These are phyloP conservation scores for Nakaseomyces bracarensis DNA, from an alignment of 1,139 yeast genomes.

Conservation along the genomic window DNA sequence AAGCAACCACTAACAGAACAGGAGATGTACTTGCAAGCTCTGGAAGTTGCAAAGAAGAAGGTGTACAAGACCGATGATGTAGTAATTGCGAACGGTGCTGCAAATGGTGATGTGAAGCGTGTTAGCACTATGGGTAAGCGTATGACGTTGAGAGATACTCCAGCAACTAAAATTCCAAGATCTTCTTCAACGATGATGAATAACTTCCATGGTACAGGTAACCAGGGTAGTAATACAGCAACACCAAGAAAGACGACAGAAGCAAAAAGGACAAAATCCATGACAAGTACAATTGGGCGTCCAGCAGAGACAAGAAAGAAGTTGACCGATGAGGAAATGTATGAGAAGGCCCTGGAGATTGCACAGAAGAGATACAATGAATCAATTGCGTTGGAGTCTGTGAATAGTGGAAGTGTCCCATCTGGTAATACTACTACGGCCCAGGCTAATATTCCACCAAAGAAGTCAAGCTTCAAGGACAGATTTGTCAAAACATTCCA, in stretches of 20 bases:
- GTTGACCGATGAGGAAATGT: slow-evolving; percentile 31
- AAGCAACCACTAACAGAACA: slow-evolving; percentile 21
- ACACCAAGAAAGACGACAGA: slow-evolving; percentile 3
- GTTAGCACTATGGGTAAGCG: slow-evolving; percentile 20
- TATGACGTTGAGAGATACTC: slow-evolving; percentile 19
- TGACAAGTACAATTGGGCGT: slow-evolving; percentile 1
- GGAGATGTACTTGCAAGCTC: slow-evolving; percentile 31
- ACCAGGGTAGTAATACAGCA: not conserved
- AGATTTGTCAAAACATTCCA: slow-evolving; percentile 7
- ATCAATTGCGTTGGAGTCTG: slow-evolving; percentile 8
- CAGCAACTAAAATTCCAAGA: slow-evolving; percentile 3
- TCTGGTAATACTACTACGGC: not conserved
- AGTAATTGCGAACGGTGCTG: not conserved
- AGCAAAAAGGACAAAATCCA: slow-evolving; percentile 8
- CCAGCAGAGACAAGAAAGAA: slow-evolving; percentile 6
- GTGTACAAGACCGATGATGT: slow-evolving; percentile 21
- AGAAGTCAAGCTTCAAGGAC: slow-evolving; percentile 3
- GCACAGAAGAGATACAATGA: slow-evolving; percentile 26
- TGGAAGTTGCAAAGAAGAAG: slow-evolving; percentile 29
- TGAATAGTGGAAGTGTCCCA: not conserved
- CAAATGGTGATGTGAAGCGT: slow-evolving; percentile 1
- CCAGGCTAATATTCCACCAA: not conserved
- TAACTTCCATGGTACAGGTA: not conserved
- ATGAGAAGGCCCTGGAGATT: slow-evolving; percentile 30
- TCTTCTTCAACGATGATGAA: slow-evolving; percentile 6